Percentiles rank a stretch among this genome's conserved stretches.
phyloP scores from a whole-genome alignment of 352 stramenopile species.

The Thalassiosira livingstoniorum region DNA sequence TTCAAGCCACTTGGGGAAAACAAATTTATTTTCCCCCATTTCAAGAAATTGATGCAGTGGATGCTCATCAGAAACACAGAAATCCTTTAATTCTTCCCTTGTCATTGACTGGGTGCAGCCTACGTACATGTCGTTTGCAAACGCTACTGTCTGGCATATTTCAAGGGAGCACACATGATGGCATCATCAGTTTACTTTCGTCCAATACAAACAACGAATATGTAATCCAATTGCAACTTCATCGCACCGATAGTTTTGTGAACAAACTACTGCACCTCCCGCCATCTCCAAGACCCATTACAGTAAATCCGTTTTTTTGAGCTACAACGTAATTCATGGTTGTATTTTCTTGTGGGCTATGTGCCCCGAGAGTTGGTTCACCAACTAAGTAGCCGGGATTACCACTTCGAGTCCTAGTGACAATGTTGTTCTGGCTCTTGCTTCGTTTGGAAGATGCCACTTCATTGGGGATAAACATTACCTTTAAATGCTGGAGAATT shows the following conservation, averaged over 20 bases:
- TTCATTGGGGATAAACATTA: constrained; percentile 50
- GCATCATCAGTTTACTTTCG: no score
- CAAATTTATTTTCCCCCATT: constrained; percentile 18
- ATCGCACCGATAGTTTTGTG: constrained; percentile 23
- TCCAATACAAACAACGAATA: no score
- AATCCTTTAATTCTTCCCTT: constrained; percentile 54
- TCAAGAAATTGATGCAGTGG: constrained; percentile 24
- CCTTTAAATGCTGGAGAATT: constrained; percentile 37
- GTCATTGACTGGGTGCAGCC: constrained; percentile 67
- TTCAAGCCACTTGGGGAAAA: constrained; percentile 39
- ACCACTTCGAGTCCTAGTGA: constrained; percentile 64
- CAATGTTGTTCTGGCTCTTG: constrained; percentile 60
- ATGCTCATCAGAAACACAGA: constrained; percentile 48
- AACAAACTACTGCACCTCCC: constrained; percentile 38
- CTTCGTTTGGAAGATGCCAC: constrained; percentile 36
- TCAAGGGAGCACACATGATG: no score
- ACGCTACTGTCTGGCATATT: constrained; percentile 56
- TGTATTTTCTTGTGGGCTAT: constrained; percentile 15
- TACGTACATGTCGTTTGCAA: constrained; percentile 62
- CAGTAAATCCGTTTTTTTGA: constrained; percentile 40
- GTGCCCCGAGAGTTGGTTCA: constrained; percentile 61
- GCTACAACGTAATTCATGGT: constrained; percentile 54
- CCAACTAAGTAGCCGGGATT: constrained; percentile 78
- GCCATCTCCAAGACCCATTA: constrained; percentile 45
- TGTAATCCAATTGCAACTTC: no score